phyloP scores from a whole-genome alignment of 2,329 filamentous ascomycete species.

The Tolypocladium guangdongense region DNA sequence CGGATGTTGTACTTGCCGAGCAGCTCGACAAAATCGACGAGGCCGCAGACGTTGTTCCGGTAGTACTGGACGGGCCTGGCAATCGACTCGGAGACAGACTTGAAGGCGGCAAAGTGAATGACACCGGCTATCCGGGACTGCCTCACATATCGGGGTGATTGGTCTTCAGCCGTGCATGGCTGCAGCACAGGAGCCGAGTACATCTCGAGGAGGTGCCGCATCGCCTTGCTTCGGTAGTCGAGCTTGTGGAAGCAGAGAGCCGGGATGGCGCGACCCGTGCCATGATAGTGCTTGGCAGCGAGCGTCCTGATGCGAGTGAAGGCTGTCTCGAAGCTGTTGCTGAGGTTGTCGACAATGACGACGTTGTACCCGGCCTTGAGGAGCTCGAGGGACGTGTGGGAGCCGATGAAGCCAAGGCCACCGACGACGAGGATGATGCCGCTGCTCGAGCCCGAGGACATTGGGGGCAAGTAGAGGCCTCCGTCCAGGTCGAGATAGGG shows the following conservation, averaged over 20 bases:
- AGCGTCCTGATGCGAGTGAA: slow-evolving; percentile 7
- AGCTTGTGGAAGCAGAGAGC: slow-evolving; percentile 25
- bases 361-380: slow-evolving; percentile 43
- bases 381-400: slow-evolving; percentile 42
- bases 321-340: slow-evolving; percentile 29
- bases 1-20: slow-evolving; percentile 51
- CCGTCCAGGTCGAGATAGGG: not conserved
- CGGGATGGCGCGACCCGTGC: slow-evolving; percentile 9
- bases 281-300: slow-evolving; percentile 14
- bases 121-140: slow-evolving; percentile 44
- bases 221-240: slow-evolving; percentile 25
- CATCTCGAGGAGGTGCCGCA: slow-evolving; percentile 25
- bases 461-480: not conserved
- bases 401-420: slow-evolving; percentile 44
- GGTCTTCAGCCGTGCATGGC: not conserved
- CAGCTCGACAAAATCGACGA: slow-evolving; percentile 46
- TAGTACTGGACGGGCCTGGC: slow-evolving; percentile 51
- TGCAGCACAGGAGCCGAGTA: slow-evolving; percentile 14
- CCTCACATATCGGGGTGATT: slow-evolving; percentile 4
- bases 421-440: slow-evolving; percentile 36
- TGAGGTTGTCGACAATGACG: slow-evolving; percentile 33
- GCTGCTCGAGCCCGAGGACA: not conserved
- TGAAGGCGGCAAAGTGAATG: slow-evolving; percentile 61
- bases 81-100: slow-evolving; percentile 55
- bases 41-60: slow-evolving; percentile 54